Conservation (phyloP, 2,329 filamentous ascomycete genomes). For the Fusarium mundagurra region DNA sequence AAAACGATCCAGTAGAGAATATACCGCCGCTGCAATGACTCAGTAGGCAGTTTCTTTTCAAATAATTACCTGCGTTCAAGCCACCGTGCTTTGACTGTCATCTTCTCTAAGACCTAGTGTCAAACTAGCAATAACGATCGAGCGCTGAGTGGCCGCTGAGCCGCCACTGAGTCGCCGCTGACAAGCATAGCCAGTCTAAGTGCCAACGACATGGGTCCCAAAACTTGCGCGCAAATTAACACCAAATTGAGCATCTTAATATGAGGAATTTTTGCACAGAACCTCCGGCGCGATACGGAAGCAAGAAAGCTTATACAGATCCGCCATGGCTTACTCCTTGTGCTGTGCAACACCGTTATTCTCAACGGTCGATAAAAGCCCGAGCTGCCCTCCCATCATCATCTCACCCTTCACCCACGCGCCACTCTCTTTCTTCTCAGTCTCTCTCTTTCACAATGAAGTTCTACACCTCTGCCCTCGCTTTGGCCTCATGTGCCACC, state of each 20-base stretch:
- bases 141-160: too few species aligned
- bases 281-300: background rate
- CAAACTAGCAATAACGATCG: background rate
- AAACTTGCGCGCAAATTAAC: background rate
- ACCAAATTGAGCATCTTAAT: background rate
- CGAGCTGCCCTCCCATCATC: background rate
- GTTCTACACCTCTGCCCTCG: background rate
- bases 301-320: background rate
- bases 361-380: background rate
- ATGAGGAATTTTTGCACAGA: background rate
- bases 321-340: background rate
- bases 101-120: background rate
- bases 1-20: rapidly evolving
- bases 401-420: background rate
- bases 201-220: background rate
- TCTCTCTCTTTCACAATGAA: background rate
- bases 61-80: too few species aligned
- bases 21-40: rapidly evolving
- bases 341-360: background rate
- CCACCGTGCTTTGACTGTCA: background rate
- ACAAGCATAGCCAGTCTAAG: background rate
- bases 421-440: background rate
- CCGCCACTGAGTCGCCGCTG: too few species aligned
- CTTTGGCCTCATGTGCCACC: background rate
- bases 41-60: background rate